phyloP scores from a whole-genome alignment of 148 eudicot genomes.

The Dysphania ambrosioides region DNA sequence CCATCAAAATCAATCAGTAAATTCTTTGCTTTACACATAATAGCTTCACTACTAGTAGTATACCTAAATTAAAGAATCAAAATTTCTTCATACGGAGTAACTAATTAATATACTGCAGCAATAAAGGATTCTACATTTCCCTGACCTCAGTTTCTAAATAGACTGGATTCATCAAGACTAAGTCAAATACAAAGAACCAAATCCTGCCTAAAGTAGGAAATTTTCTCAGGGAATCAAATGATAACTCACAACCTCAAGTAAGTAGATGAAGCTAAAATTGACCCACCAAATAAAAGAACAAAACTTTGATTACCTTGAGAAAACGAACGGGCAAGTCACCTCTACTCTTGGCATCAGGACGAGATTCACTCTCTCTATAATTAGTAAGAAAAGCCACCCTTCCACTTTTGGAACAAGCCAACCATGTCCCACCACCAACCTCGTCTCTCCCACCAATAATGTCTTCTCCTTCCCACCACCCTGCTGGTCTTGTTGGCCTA shows the following conservation, averaged over 20 bases:
- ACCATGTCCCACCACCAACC: slow-evolving; percentile 82
- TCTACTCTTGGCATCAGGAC: slow-evolving; percentile 50
- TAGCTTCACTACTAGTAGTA: too few species aligned
- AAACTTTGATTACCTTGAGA: slow-evolving; percentile 66
- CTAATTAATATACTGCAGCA: too few species aligned
- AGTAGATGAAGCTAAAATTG: background rate
- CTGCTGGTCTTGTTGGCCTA: slow-evolving; percentile 64
- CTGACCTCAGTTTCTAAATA: too few species aligned
- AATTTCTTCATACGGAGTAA: too few species aligned
- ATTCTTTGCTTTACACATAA: too few species aligned
- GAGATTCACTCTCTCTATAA: slow-evolving; percentile 46
- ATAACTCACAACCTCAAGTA: background rate
- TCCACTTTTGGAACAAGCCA: slow-evolving; percentile 65
- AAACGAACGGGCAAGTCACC: slow-evolving; percentile 81
- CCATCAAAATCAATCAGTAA: too few species aligned
- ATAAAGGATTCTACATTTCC: too few species aligned
- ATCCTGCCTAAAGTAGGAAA: background rate
- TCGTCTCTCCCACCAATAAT: slow-evolving; percentile 85
- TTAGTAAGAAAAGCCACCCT: slow-evolving; percentile 76
- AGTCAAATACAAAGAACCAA: background rate
- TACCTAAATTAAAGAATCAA: too few species aligned
- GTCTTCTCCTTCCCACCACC: slow-evolving; percentile 79
- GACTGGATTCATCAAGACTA: too few species aligned
- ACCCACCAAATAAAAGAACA: too few species aligned
- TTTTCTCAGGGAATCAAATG: background rate